These are phyloP conservation scores for Paramecium biaurelia DNA, from an alignment of 73 alveolate species.

Conservation along the genomic window DNA sequence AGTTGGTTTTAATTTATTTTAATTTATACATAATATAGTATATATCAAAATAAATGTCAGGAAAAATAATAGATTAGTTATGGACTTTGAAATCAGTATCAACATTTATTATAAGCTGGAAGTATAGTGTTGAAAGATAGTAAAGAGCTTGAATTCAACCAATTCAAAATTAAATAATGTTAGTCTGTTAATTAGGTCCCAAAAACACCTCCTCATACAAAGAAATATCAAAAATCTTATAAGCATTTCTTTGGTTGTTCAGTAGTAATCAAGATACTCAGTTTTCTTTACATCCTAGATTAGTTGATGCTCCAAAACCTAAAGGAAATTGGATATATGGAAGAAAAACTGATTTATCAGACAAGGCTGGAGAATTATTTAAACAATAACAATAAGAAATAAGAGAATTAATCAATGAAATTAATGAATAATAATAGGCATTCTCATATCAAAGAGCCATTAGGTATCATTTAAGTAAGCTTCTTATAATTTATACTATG, in stretches of 20 bases:
- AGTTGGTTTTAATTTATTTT: background rate
- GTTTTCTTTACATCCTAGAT: slow-evolving; percentile 48
- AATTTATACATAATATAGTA: background rate
- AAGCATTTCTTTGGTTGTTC: slow-evolving; percentile 48
- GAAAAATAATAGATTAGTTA: background rate
- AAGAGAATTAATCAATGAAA: slow-evolving; percentile 40
- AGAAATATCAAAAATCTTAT: slow-evolving; percentile 57
- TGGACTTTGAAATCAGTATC: background rate
- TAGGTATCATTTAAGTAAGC: too few relatives aligned
- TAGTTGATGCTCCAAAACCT: slow-evolving; percentile 56
- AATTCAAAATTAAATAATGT: background rate
- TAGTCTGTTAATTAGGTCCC: background rate
- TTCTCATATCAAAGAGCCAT: slow-evolving; percentile 56
- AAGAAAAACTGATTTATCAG: slow-evolving; percentile 51
- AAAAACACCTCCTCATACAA: slow-evolving; percentile 55
- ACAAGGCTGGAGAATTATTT: slow-evolving; percentile 20
- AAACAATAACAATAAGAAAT: slow-evolving; percentile 44
- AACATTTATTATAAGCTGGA: background rate
- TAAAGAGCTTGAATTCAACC: background rate
- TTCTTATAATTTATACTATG: too few relatives aligned
- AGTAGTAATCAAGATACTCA: background rate
- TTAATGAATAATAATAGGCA: slow-evolving; percentile 53
- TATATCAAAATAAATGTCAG: background rate
- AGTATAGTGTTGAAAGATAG: slow-evolving; percentile 1
- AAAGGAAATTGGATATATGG: slow-evolving; percentile 38